A percentile compares a stretch with the other conserved stretches of the same genome.
Evolutionary conservation across 495 filamentous ascomycete genomes (phyloP).

Genomic region (Penicillium canariense): DNA sequence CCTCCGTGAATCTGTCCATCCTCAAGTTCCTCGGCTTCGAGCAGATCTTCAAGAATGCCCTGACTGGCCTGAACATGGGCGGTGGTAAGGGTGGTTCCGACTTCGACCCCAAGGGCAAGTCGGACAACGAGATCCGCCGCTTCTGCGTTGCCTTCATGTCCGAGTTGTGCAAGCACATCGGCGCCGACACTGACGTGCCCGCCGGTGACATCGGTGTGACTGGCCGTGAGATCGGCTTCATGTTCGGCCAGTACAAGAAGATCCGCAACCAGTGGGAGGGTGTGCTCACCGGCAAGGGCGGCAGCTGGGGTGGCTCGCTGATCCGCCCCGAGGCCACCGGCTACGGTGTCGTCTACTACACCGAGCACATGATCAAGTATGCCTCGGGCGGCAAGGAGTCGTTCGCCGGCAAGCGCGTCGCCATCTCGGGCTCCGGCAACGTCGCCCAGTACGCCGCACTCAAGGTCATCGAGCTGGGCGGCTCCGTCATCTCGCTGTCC

Average conservation of each 20-base stretch:
- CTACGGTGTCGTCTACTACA: conserved; percentile 96
- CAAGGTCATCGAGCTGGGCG: conserved; percentile 95
- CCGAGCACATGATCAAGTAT: conserved; percentile 92
- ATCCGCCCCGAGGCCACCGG: conserved; percentile 98
- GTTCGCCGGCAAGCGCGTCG: conserved; percentile 89
- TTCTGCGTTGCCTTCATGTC: conserved; percentile 98
- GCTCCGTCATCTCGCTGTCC: conserved; percentile 87
- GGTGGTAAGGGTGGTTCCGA: conserved; percentile 98
- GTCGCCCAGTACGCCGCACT: conserved; percentile 97
- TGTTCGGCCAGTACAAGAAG: conserved; percentile 94
- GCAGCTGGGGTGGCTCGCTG: conserved; percentile 86
- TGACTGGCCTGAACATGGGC: conserved; percentile 95
- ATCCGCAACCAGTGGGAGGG: conserved; percentile 90
- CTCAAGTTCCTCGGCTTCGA: conserved; percentile 99
- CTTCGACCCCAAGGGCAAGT: conserved; percentile 99
- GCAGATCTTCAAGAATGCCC: conserved; percentile 99
- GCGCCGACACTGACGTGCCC: conserved; percentile 93
- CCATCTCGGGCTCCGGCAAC: conserved; percentile 96
- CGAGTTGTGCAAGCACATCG: conserved; percentile 91
- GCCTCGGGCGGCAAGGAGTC: conserved; percentile 75
- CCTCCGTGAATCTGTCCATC: conserved; percentile 93
- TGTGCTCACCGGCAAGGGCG: conserved; percentile 93
- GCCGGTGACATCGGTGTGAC: conserved; percentile 88
- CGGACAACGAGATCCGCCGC: conserved; percentile 92
- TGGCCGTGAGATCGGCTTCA: conserved; percentile 89